Percentiles rank a stretch among this genome's conserved stretches.
Conservation (phyloP, 768 basidiomycete species). For the Tubosaeta sp. region DNA sequence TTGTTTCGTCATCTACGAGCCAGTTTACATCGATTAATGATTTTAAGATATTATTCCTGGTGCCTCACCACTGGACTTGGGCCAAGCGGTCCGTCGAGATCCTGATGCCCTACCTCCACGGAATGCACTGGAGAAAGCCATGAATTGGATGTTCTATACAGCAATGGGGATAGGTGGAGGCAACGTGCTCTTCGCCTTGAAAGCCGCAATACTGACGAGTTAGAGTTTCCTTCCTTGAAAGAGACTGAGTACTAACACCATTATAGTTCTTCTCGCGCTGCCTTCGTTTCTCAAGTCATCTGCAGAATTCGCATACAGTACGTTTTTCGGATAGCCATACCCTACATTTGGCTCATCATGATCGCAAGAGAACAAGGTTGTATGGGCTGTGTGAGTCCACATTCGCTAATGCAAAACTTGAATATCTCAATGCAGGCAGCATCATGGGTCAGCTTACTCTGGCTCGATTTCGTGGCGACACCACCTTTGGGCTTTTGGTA, state of each 20-base stretch:
- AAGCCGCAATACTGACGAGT: constrained; percentile 65
- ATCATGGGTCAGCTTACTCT: constrained; percentile 75
- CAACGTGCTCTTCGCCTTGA: constrained; percentile 65
- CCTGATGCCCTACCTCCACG: constrained; percentile 71
- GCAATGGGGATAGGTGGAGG: constrained; percentile 45
- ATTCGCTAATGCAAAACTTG: background rate
- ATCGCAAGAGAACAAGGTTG: constrained; percentile 52
- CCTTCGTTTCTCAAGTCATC: constrained; percentile 55
- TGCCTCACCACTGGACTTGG: constrained; percentile 45
- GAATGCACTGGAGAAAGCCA: constrained; percentile 50
- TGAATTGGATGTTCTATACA: constrained; percentile 42
- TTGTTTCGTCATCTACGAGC: background rate
- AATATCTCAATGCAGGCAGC: constrained; percentile 28
- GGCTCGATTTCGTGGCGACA: constrained; percentile 72
- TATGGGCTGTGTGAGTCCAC: constrained; percentile 64
- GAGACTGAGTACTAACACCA: background rate
- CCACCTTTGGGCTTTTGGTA: constrained; percentile 57
- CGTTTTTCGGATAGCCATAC: constrained; percentile 18
- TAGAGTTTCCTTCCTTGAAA: constrained; percentile 6
- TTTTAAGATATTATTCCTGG: constrained; percentile 54
- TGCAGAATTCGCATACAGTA: constrained; percentile 56
- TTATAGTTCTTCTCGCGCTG: constrained; percentile 50
- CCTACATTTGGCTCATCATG: constrained; percentile 4
- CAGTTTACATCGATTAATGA: background rate
- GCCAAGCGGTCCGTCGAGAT: constrained; percentile 54